phyloP scores from a whole-genome alignment of 306 rosid species.

The Vigna nakashimae region DNA sequence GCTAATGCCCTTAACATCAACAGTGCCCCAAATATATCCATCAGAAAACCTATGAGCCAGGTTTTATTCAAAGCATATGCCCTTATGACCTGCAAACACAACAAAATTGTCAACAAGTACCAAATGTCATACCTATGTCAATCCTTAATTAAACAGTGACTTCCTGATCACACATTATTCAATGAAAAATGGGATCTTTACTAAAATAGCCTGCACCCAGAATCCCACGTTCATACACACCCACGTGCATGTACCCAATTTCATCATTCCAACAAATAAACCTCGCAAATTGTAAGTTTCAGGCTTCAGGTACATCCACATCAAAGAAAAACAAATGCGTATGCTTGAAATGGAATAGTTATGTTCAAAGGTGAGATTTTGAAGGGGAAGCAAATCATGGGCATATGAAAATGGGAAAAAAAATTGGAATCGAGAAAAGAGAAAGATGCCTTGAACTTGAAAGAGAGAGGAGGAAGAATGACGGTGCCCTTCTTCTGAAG shows the following conservation, averaged over 20 bases:
- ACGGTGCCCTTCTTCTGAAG: conserved; percentile 94
- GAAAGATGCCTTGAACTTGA: conserved; percentile 72
- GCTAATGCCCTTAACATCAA: conserved; percentile 93
- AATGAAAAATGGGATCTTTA: conserved; percentile 23
- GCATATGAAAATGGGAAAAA: background rate
- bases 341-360: conserved; percentile 17
- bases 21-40: conserved; percentile 93
- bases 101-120: conserved; percentile 12
- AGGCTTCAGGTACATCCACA: background rate
- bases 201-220: background rate
- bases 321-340: background rate
- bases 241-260: conserved; percentile 19
- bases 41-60: conserved; percentile 84
- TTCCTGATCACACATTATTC: conserved; percentile 20
- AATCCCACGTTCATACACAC: conserved; percentile 2
- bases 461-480: conserved; percentile 92
- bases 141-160: conserved; percentile 36
- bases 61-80: conserved; percentile 85
- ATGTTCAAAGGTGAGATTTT: background rate
- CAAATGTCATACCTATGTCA: conserved; percentile 1
- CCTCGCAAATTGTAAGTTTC: conserved; percentile 1
- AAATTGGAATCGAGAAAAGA: background rate
- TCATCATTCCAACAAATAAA: conserved; percentile 21
- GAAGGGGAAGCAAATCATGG: conserved; percentile 18
- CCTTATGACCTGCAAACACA: conserved; percentile 76